Evolutionary conservation across 257 asterid genomes (phyloP), one percentile per base, ranked within the genome.

Genomic region (Solanum pimpinellifolium): DNA sequence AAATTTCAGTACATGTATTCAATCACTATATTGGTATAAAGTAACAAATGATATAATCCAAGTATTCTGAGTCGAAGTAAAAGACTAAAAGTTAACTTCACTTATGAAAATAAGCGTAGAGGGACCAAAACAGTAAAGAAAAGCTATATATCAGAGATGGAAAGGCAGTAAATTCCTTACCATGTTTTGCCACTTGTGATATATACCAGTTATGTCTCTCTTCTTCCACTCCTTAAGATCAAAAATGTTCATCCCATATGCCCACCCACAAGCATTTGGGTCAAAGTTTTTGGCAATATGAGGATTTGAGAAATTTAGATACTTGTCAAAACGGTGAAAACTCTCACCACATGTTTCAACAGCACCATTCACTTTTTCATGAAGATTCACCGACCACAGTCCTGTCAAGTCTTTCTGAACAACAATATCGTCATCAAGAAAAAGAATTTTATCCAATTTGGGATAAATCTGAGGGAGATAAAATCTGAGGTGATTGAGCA

Each of bases 251-350:
- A 97, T 97, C 85, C 99, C 99, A 88, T 97, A 97, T 1, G 99
- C 99, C 99, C 99, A 97, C 52, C 99, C 99, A 89, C 99, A 97
- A 83, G 99, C 99, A 76, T 95, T 96, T 31, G 99, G 99, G 87
- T 97, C 97, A 87, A 96, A 97, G 88, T 90, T 93, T 72, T 93
- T 94, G 21, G 99, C 93, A 88, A 96, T 97, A 83, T 94, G 97
- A 86, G 99, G 99, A 88, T 97, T 97, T 68, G 99, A 96, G 89
- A 97, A 97, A 87, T 97, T 97, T 13, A 97, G 93, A 92, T 97
- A 97, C 91, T 97, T 97, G 87, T 97, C 99, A n/a, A 97, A 97
- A 86, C 99, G 95, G 88, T 97, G 99, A 86, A 95, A 97, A 91
- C 99, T 95, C 92, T 93, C 96, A 39, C 99, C 99, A 88, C 99